These are phyloP conservation scores for Candida tibetensis DNA, from an alignment of 805 yeast genomes.

Conservation along the genomic window DNA sequence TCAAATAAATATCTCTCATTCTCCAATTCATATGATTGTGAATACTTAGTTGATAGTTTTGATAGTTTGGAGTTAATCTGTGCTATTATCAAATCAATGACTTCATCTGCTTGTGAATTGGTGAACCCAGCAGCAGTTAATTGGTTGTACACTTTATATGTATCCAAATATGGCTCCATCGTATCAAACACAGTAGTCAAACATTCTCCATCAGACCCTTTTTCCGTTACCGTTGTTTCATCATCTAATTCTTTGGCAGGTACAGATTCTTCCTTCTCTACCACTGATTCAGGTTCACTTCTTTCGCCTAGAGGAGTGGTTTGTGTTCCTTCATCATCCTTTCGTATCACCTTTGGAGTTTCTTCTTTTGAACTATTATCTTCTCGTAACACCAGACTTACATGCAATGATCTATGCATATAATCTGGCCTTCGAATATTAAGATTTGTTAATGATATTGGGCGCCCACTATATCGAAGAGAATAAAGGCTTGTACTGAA, in stretches of 20 bases:
- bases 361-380: not conserved
- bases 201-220: slow-evolving; percentile 20
- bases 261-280: not conserved
- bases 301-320: not conserved
- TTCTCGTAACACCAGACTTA: not conserved
- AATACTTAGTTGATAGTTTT: slow-evolving; percentile 45
- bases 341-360: not conserved
- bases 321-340: not conserved
- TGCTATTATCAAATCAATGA: slow-evolving; percentile 48
- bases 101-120: slow-evolving; percentile 55
- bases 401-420: not conserved
- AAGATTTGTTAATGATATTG: too few relatives aligned
- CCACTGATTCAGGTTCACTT: not conserved
- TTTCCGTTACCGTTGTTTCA: slow-evolving; percentile 4
- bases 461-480: too few relatives aligned
- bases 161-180: slow-evolving; percentile 45
- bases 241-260: not conserved
- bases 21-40: slow-evolving; percentile 67
- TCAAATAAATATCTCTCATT: slow-evolving; percentile 86
- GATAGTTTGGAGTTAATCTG: slow-evolving; percentile 41
- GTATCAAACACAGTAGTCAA: slow-evolving; percentile 58
- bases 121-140: slow-evolving; percentile 58
- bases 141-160: slow-evolving; percentile 52
- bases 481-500: too few relatives aligned
- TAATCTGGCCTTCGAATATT: too few relatives aligned